These are phyloP conservation scores for Sarocladiaceae sp. DNA, from an alignment of 2,329 filamentous ascomycete genomes.

Conservation along the genomic window DNA sequence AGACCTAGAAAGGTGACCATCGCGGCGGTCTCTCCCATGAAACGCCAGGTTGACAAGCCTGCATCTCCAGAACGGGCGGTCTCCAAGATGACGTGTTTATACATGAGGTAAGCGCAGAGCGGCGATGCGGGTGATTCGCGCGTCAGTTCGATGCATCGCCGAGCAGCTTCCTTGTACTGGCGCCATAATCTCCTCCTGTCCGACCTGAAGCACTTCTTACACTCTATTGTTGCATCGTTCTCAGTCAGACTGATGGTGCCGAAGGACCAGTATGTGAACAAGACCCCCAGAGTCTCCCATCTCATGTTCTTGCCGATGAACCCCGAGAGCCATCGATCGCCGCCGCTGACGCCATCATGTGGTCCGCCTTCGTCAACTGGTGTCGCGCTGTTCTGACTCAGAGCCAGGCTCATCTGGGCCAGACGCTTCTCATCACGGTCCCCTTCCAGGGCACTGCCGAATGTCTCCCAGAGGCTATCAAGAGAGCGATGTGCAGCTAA, in stretches of 20 bases:
- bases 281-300: slow-evolving; percentile 37
- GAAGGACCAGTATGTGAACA: slow-evolving; percentile 19
- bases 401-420: slow-evolving; percentile 15
- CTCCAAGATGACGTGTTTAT: slow-evolving; percentile 6
- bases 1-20: slow-evolving; percentile 7
- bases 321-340: slow-evolving; percentile 31
- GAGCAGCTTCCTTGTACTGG: slow-evolving; percentile 1
- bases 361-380: slow-evolving; percentile 14
- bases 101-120: slow-evolving; percentile 6
- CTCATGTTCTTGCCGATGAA: slow-evolving; percentile 32
- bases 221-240: slow-evolving; percentile 7
- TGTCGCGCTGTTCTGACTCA: slow-evolving; percentile 16
- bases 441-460: neutral
- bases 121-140: neutral
- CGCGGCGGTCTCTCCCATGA: slow-evolving; percentile 5
- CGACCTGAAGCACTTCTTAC: slow-evolving; percentile 7
- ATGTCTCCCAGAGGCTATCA: slow-evolving; percentile 24
- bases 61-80: neutral
- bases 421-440: neutral
- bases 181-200: slow-evolving; percentile 6
- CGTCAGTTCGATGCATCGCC: slow-evolving; percentile 4
- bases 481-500: slow-evolving; percentile 22
- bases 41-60: neutral
- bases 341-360: slow-evolving; percentile 27
- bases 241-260: slow-evolving; percentile 8